Base-by-base conservation (phyloP, 352 stramenopile species). In the Bremia lactucae region DNA sequence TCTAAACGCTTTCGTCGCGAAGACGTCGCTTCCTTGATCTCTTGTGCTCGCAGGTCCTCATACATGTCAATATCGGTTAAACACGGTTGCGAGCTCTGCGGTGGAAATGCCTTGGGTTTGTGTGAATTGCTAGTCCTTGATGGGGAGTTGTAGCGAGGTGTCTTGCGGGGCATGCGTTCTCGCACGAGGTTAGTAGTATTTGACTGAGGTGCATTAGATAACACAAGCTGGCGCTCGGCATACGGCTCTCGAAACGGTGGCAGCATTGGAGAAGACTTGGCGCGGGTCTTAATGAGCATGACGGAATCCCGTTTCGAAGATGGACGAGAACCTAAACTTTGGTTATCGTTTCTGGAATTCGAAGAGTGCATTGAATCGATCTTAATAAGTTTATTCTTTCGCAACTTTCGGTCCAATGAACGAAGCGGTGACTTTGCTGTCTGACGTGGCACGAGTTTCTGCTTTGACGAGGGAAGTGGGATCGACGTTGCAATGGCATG, bases 401-500 rank as follows among this genome's bases (percentile, higher is more conserved):
- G 42, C 14, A 31, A 16, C 13, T 28, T 46, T 33, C 49, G 40
- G 15, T 38, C 40, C 3, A 29, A 28, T 8, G 36, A 44, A 9
- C 39, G 48, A 20, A 24, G 16, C 14, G 48, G 42, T 2, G 53
- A 34, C 15, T 21, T 45, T 9, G 36, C 22, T 25, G 15, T 28
- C 8, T 36, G 49, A 6, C 45, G 45, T 14, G 39, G 49, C 14
- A 15, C 31, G n/a, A 31, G 44, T 16, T 59, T 43, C 13, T 16
- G 52, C 8, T 7, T 20, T 10, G 40, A 48, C 6, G 28, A 34
- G 6, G 43, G 42, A 8, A n/a, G n/a, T n/a, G 48, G 37, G 40
- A 53, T 46, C 2, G 48, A 62, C 13, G 42, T 59, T 6, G 54
- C 25, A 18, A 55, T 62, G 1, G 43, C 34, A 9, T 44, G 43